Evolutionary conservation across 1,139 yeast genomes (phyloP).

Genomic region (Casaregolazyma suthepensis): DNA sequence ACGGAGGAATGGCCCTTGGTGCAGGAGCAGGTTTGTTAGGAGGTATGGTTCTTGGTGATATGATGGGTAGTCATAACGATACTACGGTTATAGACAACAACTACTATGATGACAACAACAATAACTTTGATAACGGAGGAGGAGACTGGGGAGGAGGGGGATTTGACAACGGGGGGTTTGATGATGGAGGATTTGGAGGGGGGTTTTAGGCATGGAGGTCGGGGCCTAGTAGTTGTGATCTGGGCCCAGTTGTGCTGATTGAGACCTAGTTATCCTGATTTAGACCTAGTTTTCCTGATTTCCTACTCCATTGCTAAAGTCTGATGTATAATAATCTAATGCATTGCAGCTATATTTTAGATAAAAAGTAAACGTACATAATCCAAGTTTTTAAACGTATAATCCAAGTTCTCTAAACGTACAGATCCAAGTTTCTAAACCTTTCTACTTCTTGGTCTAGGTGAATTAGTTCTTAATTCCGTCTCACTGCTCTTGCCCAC

Average conservation of each 20-base stretch:
- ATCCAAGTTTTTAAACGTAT: neutral
- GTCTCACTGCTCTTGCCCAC: neutral
- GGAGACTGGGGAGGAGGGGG: constrained; percentile 17
- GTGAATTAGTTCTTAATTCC: neutral
- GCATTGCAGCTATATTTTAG: neutral
- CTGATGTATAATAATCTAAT: neutral
- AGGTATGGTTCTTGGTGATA: constrained; percentile 55
- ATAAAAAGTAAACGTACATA: neutral
- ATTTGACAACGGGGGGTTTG: constrained; percentile 16
- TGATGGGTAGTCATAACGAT: constrained; percentile 29
- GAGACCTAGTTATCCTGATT: no score
- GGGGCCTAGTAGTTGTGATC: no score
- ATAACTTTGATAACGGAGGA: constrained; percentile 18
- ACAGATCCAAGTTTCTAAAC: neutral
- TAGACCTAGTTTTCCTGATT: no score
- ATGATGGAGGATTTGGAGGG: constrained; percentile 22
- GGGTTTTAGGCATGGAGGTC: constrained; percentile 21
- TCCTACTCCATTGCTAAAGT: neutral
- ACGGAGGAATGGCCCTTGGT: constrained; percentile 55
- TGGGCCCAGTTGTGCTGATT: no score
- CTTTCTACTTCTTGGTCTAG: neutral
- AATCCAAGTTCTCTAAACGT: no score
- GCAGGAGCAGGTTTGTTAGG: constrained; percentile 79
- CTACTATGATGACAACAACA: constrained; percentile 18
- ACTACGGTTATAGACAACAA: constrained; percentile 27